Evolutionary conservation across 306 rosid genomes (phyloP).

Genomic region (Erythrophleum fordii): DNA sequence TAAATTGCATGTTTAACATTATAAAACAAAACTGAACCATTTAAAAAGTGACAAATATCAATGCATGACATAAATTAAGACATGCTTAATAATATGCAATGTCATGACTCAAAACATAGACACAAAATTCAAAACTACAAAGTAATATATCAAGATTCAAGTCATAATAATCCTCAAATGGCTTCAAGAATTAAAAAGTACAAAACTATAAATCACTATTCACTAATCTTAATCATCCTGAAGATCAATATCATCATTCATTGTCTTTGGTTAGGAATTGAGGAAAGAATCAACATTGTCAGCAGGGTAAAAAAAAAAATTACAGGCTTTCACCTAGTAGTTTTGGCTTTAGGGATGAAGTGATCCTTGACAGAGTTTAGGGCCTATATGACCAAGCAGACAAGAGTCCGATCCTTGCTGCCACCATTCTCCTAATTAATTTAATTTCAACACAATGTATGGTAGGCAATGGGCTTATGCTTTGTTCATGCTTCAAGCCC

Average conservation of each 20-base stretch:
- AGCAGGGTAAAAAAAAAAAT: too few species aligned
- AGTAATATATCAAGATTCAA: constrained; percentile 1
- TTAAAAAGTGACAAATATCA: not conserved
- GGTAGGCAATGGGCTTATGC: not conserved
- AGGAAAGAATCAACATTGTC: too few species aligned
- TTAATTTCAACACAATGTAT: not conserved
- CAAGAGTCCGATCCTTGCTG: not conserved
- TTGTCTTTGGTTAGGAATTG: not conserved
- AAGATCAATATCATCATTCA: not conserved
- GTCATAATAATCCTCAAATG: not conserved
- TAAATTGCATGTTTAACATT: not conserved
- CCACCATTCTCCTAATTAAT: not conserved
- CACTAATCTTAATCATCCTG: not conserved
- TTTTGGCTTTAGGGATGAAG: too few species aligned
- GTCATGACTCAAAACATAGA: not conserved
- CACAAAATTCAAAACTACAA: not conserved
- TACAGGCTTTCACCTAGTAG: too few species aligned
- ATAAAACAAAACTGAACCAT: not conserved
- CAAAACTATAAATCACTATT: not conserved
- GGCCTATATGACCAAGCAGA: not conserved
- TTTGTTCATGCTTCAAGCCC: not conserved
- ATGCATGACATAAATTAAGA: not conserved
- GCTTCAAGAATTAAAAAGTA: not conserved
- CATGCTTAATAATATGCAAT: not conserved
- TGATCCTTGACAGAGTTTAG: not conserved